Percentiles rank a stretch among this genome's conserved stretches.
Evolutionary conservation across 768 basidiomycete genomes (phyloP).

Genomic region (Termitomyces sp.): DNA sequence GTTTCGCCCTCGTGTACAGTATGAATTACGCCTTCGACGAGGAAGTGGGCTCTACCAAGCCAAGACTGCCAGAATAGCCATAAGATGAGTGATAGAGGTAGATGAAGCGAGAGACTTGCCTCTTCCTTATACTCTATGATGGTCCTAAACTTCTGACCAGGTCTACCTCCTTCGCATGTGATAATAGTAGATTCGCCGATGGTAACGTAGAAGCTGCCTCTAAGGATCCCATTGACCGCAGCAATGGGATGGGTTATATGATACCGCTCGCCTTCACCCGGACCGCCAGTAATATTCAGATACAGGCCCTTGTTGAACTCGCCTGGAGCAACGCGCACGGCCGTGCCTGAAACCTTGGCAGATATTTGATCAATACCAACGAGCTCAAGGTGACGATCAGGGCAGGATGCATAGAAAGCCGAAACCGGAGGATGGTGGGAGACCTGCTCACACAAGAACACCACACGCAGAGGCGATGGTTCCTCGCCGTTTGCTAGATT

Average conservation of each 20-base stretch:
- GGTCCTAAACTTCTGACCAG: constrained; percentile 60
- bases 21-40: constrained; percentile 87
- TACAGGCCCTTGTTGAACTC: constrained; percentile 86
- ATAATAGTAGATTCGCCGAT: constrained; percentile 75
- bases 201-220: constrained; percentile 90
- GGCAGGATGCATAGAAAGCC: constrained; percentile 74
- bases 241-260: constrained; percentile 89
- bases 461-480: constrained; percentile 41
- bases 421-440: constrained; percentile 97
- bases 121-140: constrained; percentile 97
- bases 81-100: constrained; percentile 3
- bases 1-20: constrained; percentile 62
- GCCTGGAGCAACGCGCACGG: constrained; percentile 79
- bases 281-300: constrained; percentile 67
- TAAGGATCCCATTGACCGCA: constrained; percentile 84
- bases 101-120: constrained; percentile 36
- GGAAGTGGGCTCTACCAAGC: constrained; percentile 83
- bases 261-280: constrained; percentile 75
- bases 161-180: constrained; percentile 69
- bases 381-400: constrained; percentile 64
- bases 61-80: constrained; percentile 52
- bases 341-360: constrained; percentile 86
- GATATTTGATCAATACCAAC: constrained; percentile 89
- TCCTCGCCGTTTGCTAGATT: constrained; percentile 31
- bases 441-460: constrained; percentile 88